Percentiles rank a stretch among this genome's conserved stretches.
phyloP scores from a whole-genome alignment of 2,329 filamentous ascomycete species.

The Dichotomopilus funicola region DNA sequence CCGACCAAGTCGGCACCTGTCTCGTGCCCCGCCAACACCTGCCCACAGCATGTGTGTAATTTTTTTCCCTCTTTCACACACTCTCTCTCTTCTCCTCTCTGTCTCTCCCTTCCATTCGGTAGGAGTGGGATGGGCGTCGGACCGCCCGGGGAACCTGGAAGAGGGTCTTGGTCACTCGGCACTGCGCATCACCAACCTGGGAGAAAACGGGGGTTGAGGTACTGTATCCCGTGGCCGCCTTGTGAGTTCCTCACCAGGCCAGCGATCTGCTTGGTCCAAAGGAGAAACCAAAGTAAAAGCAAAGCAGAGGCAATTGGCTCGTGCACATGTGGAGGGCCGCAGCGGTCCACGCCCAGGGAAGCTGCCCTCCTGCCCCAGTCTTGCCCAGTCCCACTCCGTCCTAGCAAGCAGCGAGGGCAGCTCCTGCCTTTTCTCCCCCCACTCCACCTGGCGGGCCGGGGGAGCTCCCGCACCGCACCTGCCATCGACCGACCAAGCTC shows the following conservation, averaged over 20 bases:
- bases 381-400: not conserved
- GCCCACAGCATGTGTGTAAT: not conserved
- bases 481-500: too few species aligned
- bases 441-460: not conserved
- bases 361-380: not conserved
- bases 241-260: not conserved
- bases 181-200: not conserved
- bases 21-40: constrained; percentile 1
- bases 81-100: too few species aligned
- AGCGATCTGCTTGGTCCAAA: not conserved
- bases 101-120: too few species aligned
- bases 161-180: not conserved
- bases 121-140: too few species aligned
- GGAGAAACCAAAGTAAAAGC: not conserved
- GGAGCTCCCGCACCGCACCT: not conserved
- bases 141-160: too few species aligned
- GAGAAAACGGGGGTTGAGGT: not conserved
- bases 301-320: not conserved
- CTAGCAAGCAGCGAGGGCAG: too few species aligned
- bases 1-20: not conserved
- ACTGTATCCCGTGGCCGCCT: not conserved
- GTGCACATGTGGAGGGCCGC: not conserved
- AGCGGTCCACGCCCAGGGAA: not conserved
- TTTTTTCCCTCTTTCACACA: too few species aligned
- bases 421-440: too few species aligned